Evolutionary conservation across 768 basidiomycete genomes (phyloP).

Genomic region (Pilatotrama ljubarskyi): DNA sequence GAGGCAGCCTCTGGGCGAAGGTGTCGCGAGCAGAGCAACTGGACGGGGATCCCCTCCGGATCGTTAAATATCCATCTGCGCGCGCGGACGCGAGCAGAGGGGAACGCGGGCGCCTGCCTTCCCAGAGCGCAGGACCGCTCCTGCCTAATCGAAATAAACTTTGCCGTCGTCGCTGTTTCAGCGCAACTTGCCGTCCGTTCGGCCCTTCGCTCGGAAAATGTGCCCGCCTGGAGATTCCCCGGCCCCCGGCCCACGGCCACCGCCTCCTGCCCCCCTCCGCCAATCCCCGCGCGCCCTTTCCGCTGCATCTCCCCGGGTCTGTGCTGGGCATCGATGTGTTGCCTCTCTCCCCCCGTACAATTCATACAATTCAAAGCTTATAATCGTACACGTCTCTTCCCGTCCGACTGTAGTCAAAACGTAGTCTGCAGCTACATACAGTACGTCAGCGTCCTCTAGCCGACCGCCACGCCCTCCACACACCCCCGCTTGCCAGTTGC

Average conservation of each 20-base stretch:
- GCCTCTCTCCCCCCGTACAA: background rate
- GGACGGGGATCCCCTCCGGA: constrained; percentile 13
- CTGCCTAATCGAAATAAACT: constrained; percentile 23
- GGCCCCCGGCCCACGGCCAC: background rate
- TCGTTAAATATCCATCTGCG: constrained; percentile 16
- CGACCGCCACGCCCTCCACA: constrained; percentile 1
- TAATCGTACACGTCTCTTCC: background rate
- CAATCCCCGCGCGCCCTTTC: background rate
- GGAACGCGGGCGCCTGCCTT: constrained; percentile 6
- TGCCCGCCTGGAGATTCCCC: constrained; percentile 16
- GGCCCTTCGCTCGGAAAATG: constrained; percentile 16
- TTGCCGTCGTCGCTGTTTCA: constrained; percentile 21
- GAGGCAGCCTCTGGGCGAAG: constrained; percentile 22
- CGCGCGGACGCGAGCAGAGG: constrained; percentile 13
- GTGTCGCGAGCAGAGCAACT: constrained; percentile 18
- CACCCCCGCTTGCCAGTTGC: background rate
- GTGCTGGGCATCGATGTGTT: background rate
- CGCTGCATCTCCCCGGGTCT: background rate
- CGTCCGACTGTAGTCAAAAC: background rate
- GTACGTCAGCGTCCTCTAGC: background rate
- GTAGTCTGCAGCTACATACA: background rate
- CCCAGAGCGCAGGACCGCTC: background rate
- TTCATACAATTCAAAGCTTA: background rate
- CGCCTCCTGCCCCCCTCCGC: background rate
- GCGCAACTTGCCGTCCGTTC: constrained; percentile 19